Conservation (phyloP, 768 basidiomycete species). For the Hydnum rufescens region DNA sequence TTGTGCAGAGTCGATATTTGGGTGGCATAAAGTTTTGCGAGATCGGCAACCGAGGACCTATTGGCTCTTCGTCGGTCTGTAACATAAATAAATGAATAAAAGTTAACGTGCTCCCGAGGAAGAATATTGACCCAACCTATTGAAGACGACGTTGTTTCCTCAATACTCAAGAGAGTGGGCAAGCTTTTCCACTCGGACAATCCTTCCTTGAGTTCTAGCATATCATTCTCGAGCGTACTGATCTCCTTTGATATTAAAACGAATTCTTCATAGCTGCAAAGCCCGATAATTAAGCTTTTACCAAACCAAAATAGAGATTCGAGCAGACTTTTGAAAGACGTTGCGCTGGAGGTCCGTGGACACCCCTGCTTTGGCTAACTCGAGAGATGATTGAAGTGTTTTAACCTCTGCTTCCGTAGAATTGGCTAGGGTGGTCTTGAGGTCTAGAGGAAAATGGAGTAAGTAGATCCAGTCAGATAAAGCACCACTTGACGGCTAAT, state of each 20-base stretch:
- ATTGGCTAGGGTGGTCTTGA: slow-evolving; percentile 75
- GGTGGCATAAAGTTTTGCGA: slow-evolving; percentile 81
- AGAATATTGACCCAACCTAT: no score
- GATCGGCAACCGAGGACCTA: slow-evolving; percentile 89
- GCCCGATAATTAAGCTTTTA: slow-evolving; percentile 16
- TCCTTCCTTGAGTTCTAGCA: slow-evolving; percentile 89
- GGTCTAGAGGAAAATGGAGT: slow-evolving; percentile 25
- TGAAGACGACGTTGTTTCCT: slow-evolving; percentile 45
- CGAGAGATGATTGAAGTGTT: slow-evolving; percentile 57
- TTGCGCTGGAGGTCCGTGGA: slow-evolving; percentile 69
- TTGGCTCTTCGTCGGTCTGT: slow-evolving; percentile 36
- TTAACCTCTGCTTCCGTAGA: slow-evolving; percentile 68
- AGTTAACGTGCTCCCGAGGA: slow-evolving; percentile 10
- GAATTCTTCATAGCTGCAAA: slow-evolving; percentile 70
- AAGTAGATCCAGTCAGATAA: background rate
- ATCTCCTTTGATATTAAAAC: slow-evolving; percentile 96
- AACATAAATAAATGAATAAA: background rate
- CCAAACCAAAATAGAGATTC: background rate
- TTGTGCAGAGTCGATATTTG: slow-evolving; percentile 85
- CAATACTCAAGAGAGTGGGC: slow-evolving; percentile 81
- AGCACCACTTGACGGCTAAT: no score
- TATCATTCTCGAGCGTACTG: slow-evolving; percentile 85
- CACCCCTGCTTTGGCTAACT: slow-evolving; percentile 47
- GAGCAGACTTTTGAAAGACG: slow-evolving; percentile 76
- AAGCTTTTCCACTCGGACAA: slow-evolving; percentile 92